Evolutionary conservation across 495 filamentous ascomycete genomes (phyloP), one percentile per base, ranked within the genome.

Genomic region (Annulohypoxylon moriforme): DNA sequence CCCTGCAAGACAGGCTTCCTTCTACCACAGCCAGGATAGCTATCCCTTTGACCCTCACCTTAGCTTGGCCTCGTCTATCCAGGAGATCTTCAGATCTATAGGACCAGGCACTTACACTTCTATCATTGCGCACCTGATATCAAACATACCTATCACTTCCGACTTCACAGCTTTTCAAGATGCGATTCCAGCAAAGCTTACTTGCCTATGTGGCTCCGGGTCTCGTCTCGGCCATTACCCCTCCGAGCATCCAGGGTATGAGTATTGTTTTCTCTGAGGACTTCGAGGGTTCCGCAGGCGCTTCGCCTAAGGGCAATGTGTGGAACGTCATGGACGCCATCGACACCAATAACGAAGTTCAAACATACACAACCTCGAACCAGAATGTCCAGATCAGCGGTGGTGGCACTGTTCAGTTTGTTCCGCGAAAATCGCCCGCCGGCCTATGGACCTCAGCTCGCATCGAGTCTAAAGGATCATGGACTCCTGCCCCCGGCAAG

Each of bases 371-470:
- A 5, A 73, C 66, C 38, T 81, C 79, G 31, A 82, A 78, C 75
- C 25, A 67, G 1, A 85, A 85, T 73, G 57, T 85, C 36, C 83
- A 85, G 60, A 78, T 83, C 64, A 83, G 82, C 0, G 83, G 83
- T 56, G 83, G 83, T 18, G 76, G 74, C 47, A 84, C 83, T 42
- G 60, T 85, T 56, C 82, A 85, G 60, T 77, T 85, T 50, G 75
- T 84, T 25, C 85, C 85, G 9, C 75, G 73, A 55, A 80, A 81
- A 55, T 71, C 74, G 29, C 40, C 67, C 25, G 16, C 58, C 10
- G 83, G 84, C 13, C 44, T 64, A 20, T 87, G 85, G 85, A 85
- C 83, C 7, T 86, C 85, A 11, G 82, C 78, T 64, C 83, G 83
- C 50, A 80, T 87, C 74, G 83, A 86, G 69, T 76, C 82, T 59